phyloP scores from a whole-genome alignment of 148 eudicot species.

The Amaranthus cruentus region DNA sequence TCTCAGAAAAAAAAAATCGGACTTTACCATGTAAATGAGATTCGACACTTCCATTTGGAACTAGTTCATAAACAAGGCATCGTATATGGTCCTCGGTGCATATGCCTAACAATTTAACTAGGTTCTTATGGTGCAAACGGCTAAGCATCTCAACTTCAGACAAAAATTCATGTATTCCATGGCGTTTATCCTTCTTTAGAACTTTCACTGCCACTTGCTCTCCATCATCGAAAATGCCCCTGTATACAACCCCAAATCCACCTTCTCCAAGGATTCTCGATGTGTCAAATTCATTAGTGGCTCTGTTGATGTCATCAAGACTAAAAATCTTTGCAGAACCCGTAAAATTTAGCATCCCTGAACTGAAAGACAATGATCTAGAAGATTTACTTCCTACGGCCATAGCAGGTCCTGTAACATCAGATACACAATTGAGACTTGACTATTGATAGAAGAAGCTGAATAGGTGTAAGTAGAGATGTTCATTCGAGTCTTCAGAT shows the following conservation, averaged over 20 bases:
- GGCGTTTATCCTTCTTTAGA: conserved; percentile 74
- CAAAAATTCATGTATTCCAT: conserved; percentile 84
- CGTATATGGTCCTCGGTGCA: conserved; percentile 62
- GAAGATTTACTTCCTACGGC: conserved; percentile 46
- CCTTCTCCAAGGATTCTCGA: conserved; percentile 82
- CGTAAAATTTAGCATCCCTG: conserved; percentile 49
- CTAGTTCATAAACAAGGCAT: conserved; percentile 87
- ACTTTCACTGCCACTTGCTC: conserved; percentile 85
- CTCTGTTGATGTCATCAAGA: conserved; percentile 60
- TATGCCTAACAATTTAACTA: conserved; percentile 85
- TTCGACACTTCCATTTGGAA: conserved; percentile 96
- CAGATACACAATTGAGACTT: background rate
- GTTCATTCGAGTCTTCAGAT: too few species aligned
- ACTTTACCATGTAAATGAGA: conserved; percentile 85
- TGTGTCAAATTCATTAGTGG: conserved; percentile 58
- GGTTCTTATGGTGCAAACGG: conserved; percentile 82
- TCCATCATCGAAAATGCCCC: conserved; percentile 66
- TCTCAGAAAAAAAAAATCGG: background rate
- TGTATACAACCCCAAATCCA: conserved; percentile 91
- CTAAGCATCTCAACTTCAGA: conserved; percentile 98
- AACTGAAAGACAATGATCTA: conserved; percentile 53
- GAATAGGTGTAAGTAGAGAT: background rate
- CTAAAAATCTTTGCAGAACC: conserved; percentile 71
- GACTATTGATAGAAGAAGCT: background rate
- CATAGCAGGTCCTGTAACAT: conserved; percentile 45